Evolutionary conservation across 2,329 filamentous ascomycete genomes (phyloP).

Genomic region (Talaromyces sp.): DNA sequence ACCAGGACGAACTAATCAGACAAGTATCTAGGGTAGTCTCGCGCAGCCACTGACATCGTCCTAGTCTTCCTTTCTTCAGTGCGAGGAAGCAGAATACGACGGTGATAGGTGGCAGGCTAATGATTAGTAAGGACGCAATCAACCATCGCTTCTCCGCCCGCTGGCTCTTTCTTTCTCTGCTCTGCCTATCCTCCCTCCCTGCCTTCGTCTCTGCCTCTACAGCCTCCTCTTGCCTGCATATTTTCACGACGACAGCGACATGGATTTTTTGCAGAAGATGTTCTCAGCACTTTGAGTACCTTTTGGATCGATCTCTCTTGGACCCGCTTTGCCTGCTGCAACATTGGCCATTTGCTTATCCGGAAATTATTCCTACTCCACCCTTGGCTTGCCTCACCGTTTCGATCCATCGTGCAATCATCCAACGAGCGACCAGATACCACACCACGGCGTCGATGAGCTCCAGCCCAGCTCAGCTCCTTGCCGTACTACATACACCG

Average conservation of each 20-base stretch:
- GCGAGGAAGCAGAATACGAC: not conserved
- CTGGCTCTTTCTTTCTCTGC: not conserved
- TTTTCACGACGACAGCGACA: not conserved
- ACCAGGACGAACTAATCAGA: conserved; percentile 2
- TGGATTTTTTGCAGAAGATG: not conserved
- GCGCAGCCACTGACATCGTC: conserved; percentile 4
- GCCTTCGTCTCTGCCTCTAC: not conserved
- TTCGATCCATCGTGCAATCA: not conserved
- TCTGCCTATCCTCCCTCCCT: not conserved
- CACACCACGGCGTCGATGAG: not conserved
- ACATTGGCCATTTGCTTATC: conserved; percentile 2
- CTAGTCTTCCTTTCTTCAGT: not conserved
- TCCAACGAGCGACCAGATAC: not conserved
- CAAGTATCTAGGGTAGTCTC: not conserved
- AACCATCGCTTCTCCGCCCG: not conserved
- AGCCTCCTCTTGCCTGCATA: not conserved
- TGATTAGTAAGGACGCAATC: not conserved
- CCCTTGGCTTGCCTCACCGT: conserved; percentile 9
- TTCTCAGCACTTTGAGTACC: not conserved
- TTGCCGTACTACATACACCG: not conserved
- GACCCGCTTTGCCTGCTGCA: not conserved
- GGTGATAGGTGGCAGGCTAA: conserved; percentile 3
- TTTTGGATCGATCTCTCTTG: not conserved
- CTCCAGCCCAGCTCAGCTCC: conserved; percentile 8
- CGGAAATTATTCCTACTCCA: conserved; percentile 14